A percentile compares a stretch with the other conserved stretches of the same genome.
phyloP scores from a whole-genome alignment of 148 eudicot species.

The Drosera capensis region DNA sequence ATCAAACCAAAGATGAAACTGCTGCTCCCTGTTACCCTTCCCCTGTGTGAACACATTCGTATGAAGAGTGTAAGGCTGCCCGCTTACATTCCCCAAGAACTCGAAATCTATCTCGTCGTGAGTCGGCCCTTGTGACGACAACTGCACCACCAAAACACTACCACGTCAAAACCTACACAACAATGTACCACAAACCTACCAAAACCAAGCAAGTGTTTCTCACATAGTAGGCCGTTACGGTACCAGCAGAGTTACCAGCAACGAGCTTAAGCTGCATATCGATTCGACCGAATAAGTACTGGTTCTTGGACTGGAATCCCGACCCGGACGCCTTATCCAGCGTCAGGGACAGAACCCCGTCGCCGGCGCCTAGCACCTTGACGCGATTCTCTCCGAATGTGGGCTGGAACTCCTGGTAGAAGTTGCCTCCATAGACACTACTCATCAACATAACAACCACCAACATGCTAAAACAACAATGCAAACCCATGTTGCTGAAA shows the following conservation, averaged over 20 bases:
- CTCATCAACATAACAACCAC: no score
- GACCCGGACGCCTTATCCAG: slow-evolving; percentile 47
- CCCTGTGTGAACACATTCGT: slow-evolving; percentile 58
- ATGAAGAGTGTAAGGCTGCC: slow-evolving; percentile 48
- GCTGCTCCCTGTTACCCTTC: slow-evolving; percentile 46
- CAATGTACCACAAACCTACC: no score
- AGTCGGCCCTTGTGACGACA: slow-evolving; percentile 38
- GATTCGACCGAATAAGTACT: slow-evolving; percentile 42
- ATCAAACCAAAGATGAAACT: slow-evolving; percentile 55
- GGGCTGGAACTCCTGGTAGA: slow-evolving; percentile 44
- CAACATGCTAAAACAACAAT: no score
- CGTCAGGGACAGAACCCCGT: slow-evolving; percentile 34
- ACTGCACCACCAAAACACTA: slow-evolving; percentile 14
- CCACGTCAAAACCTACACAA: not conserved
- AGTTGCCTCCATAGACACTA: slow-evolving; percentile 22
- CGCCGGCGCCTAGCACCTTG: slow-evolving; percentile 25
- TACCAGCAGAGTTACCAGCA: slow-evolving; percentile 55
- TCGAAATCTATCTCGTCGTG: slow-evolving; percentile 57
- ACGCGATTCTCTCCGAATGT: slow-evolving; percentile 46
- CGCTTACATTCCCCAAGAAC: slow-evolving; percentile 43
- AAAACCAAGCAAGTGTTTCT: slow-evolving; percentile 1
- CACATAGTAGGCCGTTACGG: slow-evolving; percentile 54
- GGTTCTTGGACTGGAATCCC: slow-evolving; percentile 35
- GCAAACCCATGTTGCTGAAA: no score
- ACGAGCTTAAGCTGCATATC: slow-evolving; percentile 66